phyloP scores from a whole-genome alignment of 2,329 filamentous ascomycete species.

The Venturia pyrina region DNA sequence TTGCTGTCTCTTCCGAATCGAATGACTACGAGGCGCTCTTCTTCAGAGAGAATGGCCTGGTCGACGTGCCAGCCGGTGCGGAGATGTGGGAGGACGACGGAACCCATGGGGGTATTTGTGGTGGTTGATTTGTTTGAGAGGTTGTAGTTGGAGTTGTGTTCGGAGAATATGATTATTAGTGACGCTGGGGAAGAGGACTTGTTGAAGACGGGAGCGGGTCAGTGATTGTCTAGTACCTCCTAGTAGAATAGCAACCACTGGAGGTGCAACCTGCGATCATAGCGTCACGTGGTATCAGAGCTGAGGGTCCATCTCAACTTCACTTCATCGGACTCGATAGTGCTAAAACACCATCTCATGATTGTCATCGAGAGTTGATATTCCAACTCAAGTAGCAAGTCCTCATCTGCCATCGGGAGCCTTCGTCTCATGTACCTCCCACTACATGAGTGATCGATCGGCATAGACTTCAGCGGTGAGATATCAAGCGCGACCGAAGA shows the following conservation, averaged over 20 bases:
- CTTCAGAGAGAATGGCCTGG: conserved; percentile 73
- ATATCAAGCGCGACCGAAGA: neutral
- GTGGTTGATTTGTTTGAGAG: neutral
- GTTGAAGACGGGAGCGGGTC: neutral
- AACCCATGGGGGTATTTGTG: conserved; percentile 52
- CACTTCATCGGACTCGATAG: too few species aligned
- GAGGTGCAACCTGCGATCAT: too few species aligned
- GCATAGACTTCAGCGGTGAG: neutral
- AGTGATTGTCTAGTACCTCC: too few species aligned
- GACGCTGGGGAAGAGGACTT: neutral
- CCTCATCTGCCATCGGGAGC: neutral
- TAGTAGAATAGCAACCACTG: neutral
- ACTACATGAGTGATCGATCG: neutral
- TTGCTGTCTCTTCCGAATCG: conserved; percentile 85
- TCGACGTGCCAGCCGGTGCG: conserved; percentile 95
- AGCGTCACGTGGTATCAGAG: too few species aligned
- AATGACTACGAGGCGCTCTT: conserved; percentile 87
- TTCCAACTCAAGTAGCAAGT: too few species aligned
- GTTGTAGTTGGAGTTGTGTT: too few species aligned
- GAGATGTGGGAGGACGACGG: conserved; percentile 85
- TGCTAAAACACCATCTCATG: too few species aligned
- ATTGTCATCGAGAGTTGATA: too few species aligned
- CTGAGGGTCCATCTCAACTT: too few species aligned
- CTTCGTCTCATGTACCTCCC: neutral
- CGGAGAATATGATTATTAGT: neutral